phyloP scores from a whole-genome alignment of 495 filamentous ascomycete genomes.

The Annulohypoxylon nitens region DNA sequence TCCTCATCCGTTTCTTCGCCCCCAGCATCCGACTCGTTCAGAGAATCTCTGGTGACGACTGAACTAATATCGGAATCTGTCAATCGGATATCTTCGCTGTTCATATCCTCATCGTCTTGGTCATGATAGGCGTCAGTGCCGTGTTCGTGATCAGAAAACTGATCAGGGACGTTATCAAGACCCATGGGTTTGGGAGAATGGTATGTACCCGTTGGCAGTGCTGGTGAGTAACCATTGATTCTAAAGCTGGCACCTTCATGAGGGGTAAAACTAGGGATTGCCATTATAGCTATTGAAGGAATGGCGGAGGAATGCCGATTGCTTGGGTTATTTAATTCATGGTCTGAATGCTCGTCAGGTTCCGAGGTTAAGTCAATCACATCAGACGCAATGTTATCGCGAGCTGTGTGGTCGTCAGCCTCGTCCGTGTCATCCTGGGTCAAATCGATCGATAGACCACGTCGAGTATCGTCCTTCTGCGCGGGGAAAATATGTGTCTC shows the following conservation, averaged over 20 bases:
- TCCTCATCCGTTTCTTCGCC: conserved; percentile 30
- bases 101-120: conserved; percentile 51
- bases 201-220: background rate
- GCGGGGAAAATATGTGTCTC: conserved; percentile 27
- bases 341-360: conserved; percentile 32
- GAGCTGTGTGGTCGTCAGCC: conserved; percentile 34
- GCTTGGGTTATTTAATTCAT: background rate
- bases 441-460: conserved; percentile 42
- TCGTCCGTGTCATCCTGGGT: conserved; percentile 47
- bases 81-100: conserved; percentile 50
- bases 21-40: conserved; percentile 38
- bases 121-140: conserved; percentile 23
- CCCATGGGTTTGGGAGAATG: conserved; percentile 6
- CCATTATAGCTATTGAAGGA: background rate
- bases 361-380: conserved; percentile 54
- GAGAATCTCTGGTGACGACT: conserved; percentile 49
- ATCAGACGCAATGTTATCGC: conserved; percentile 43
- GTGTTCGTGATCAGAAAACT: conserved; percentile 11
- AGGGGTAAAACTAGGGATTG: background rate
- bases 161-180: conserved; percentile 9
- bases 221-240: background rate
- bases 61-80: conserved; percentile 52
- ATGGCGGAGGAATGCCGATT: background rate
- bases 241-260: background rate
- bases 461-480: conserved; percentile 32